A percentile compares a stretch with the other conserved stretches of the same genome.
Conservation (phyloP, 345 rosid species). For the Gossypium stocksii region DNA sequence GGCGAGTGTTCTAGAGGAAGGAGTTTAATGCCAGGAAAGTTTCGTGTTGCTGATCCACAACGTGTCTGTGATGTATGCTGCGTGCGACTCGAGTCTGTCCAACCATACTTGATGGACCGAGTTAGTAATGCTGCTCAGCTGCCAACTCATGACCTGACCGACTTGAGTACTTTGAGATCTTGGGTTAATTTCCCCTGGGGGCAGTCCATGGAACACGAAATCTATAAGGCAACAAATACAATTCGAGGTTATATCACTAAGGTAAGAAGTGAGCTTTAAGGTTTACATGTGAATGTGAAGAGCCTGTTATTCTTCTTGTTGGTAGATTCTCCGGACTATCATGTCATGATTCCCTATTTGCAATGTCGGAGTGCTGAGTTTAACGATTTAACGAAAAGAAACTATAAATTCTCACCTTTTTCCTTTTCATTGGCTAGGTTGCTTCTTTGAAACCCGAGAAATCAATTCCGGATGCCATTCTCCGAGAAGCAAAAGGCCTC, state of each 20-base stretch:
- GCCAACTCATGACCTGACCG: conserved; percentile 82
- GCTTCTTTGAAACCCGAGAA: conserved; percentile 74
- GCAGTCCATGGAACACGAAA: conserved; percentile 85
- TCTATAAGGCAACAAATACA: conserved; percentile 85
- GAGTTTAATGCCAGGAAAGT: conserved; percentile 77
- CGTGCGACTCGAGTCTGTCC: conserved; percentile 79
- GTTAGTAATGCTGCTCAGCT: conserved; percentile 90
- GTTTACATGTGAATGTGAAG: neutral
- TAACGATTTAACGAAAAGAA: neutral
- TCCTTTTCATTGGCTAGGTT: conserved; percentile 43
- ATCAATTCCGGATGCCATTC: conserved; percentile 75
- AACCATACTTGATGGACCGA: conserved; percentile 84
- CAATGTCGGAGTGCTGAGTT: neutral
- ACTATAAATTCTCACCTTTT: conserved; percentile 14
- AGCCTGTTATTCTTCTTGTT: neutral
- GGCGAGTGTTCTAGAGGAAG: conserved; percentile 83
- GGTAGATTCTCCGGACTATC: neutral
- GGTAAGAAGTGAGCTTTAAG: conserved; percentile 33
- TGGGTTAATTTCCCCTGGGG: conserved; percentile 99
- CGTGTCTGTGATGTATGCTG: conserved; percentile 92
- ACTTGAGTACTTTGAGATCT: conserved; percentile 94
- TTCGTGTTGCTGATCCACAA: conserved; percentile 62
- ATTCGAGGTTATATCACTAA: conserved; percentile 59
- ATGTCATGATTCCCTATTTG: neutral
- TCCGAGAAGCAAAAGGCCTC: conserved; percentile 83